Evolutionary conservation across 2,329 filamentous ascomycete genomes (phyloP).

Genomic region (Fusarium caatingaense): DNA sequence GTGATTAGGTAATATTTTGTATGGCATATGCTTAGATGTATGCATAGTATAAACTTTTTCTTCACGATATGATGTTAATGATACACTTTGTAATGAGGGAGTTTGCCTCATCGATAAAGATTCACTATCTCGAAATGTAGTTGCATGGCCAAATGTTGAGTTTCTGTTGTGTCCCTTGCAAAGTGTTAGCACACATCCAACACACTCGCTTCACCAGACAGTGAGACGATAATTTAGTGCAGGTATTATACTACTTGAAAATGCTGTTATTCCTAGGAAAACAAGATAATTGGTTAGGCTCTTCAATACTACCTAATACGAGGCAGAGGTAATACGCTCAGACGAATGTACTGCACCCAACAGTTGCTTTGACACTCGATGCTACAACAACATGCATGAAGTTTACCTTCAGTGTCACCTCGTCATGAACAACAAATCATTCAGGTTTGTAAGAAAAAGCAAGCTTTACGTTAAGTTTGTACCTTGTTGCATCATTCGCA

Average conservation of each 20-base stretch:
- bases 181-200: neutral
- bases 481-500: constrained; percentile 5
- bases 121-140: neutral
- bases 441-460: neutral
- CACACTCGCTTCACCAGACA: neutral
- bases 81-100: neutral
- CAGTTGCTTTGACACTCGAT: neutral
- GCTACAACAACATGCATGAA: neutral
- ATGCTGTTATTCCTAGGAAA: neutral
- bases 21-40: neutral
- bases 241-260: neutral
- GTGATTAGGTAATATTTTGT: constrained; percentile 22
- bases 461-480: neutral
- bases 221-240: neutral
- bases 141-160: neutral
- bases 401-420: neutral
- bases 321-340: neutral
- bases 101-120: neutral
- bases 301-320: neutral
- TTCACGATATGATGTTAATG: neutral
- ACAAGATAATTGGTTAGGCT: neutral
- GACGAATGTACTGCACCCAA: neutral
- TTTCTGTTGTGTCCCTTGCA: neutral
- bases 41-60: neutral
- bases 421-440: neutral